Evolutionary conservation across 768 basidiomycete genomes (phyloP).

Genomic region (Lentinula boryana): DNA sequence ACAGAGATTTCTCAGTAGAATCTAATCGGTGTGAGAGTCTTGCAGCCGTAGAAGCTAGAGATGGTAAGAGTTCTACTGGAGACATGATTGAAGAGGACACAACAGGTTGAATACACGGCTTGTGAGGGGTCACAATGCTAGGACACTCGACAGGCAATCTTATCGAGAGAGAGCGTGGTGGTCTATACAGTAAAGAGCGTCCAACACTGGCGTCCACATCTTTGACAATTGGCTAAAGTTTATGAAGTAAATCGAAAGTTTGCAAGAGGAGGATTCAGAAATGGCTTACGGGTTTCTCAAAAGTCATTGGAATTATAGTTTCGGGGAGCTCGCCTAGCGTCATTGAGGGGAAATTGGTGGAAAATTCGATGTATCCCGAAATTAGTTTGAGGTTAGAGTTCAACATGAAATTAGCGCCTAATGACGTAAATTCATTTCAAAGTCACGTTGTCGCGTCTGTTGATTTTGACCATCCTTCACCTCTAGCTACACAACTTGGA

Average conservation of each 20-base stretch:
- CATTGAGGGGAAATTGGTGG: background rate
- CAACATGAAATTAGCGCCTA: background rate
- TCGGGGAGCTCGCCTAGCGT: background rate
- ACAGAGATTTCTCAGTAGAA: background rate
- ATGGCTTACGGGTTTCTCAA: background rate
- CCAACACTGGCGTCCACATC: background rate
- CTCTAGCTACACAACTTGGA: background rate
- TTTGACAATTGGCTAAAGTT: background rate
- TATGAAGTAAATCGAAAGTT: background rate
- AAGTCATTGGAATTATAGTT: background rate
- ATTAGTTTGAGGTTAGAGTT: background rate
- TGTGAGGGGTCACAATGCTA: background rate
- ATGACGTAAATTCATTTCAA: background rate
- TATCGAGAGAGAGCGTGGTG: background rate
- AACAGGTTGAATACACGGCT: background rate
- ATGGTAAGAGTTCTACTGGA: background rate
- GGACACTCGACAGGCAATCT: background rate
- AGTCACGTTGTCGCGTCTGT: constrained; percentile 3
- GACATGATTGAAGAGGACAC: background rate
- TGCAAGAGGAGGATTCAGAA: background rate
- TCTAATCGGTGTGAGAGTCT: background rate
- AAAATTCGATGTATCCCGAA: background rate
- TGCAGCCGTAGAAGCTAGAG: background rate
- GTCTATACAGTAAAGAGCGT: background rate
- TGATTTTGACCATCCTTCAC: background rate